These are phyloP conservation scores for Tubosaeta sp. DNA, from an alignment of 768 basidiomycete species.

Conservation along the genomic window DNA sequence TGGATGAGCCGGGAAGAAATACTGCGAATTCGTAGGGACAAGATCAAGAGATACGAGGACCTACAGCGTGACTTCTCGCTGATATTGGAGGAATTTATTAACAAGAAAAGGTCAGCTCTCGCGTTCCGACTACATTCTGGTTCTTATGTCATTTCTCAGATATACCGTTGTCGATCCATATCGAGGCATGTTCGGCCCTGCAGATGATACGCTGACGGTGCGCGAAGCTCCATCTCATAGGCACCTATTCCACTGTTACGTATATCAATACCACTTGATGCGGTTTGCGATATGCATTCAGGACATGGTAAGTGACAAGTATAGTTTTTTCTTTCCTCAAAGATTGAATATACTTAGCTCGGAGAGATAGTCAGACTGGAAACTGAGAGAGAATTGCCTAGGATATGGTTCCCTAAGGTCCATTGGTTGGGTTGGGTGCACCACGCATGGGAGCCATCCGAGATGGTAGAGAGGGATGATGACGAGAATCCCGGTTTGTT, in stretches of 20 bases:
- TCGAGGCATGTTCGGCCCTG: slow-evolving; percentile 42
- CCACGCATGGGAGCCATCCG: slow-evolving; percentile 46
- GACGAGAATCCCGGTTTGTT: slow-evolving; percentile 64
- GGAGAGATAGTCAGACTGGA: slow-evolving; percentile 56
- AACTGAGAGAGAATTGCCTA: slow-evolving; percentile 34
- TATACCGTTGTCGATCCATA: slow-evolving; percentile 57
- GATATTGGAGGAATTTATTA: slow-evolving; percentile 44
- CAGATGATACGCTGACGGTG: slow-evolving; percentile 23
- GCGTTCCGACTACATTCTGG: neutral
- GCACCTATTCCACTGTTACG: slow-evolving; percentile 69
- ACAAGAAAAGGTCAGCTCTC: slow-evolving; percentile 44
- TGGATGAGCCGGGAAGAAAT: slow-evolving; percentile 32
- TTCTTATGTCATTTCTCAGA: slow-evolving; percentile 29
- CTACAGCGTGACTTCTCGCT: slow-evolving; percentile 34
- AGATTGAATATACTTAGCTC: slow-evolving; percentile 38
- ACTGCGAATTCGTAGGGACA: slow-evolving; percentile 29
- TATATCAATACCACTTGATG: slow-evolving; percentile 58
- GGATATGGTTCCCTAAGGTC: slow-evolving; percentile 56
- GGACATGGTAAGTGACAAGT: slow-evolving; percentile 30
- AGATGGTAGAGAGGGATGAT: slow-evolving; percentile 43
- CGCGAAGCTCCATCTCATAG: slow-evolving; percentile 57
- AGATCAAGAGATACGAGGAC: slow-evolving; percentile 35
- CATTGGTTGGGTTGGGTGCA: slow-evolving; percentile 32
- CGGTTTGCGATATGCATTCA: slow-evolving; percentile 32
- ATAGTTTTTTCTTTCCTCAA: neutral